These are phyloP conservation scores for Ophiostoma ips DNA, from an alignment of 2,329 filamentous ascomycete species.

Conservation along the genomic window DNA sequence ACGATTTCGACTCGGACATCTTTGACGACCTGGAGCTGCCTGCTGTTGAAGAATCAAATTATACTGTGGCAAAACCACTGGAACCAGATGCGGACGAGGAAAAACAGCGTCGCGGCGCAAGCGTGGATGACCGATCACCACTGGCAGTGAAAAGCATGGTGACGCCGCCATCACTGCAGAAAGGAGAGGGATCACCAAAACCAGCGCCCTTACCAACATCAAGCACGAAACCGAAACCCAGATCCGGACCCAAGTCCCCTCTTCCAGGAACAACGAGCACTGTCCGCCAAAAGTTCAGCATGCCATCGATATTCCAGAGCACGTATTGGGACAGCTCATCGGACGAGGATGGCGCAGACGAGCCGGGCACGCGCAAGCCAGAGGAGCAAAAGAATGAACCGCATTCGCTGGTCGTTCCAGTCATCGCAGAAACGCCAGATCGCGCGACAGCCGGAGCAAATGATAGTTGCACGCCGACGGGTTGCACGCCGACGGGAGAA, in stretches of 20 bases:
- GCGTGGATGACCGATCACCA: background rate
- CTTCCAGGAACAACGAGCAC: background rate
- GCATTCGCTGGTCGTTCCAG: too few relatives aligned
- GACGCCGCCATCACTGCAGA: background rate
- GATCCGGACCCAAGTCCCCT: background rate
- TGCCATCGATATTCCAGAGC: background rate
- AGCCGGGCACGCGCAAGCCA: background rate
- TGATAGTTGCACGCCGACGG: too few relatives aligned
- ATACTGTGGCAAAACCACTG: too few relatives aligned
- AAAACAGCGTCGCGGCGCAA: background rate
- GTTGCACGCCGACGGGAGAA: too few relatives aligned
- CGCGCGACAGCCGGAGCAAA: too few relatives aligned
- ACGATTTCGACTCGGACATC: conserved; percentile 11
- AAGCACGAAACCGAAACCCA: background rate
- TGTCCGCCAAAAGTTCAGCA: background rate
- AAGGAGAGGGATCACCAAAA: background rate
- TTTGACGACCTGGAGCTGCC: conserved; percentile 11
- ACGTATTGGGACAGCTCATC: background rate
- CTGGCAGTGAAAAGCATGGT: background rate
- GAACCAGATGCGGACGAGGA: background rate
- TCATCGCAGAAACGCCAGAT: too few relatives aligned
- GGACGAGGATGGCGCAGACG: background rate
- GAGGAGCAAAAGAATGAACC: too few relatives aligned
- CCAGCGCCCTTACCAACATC: background rate
- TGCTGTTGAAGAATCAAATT: background rate